Percentiles rank a stretch among this genome's conserved stretches.
phyloP scores from a whole-genome alignment of 495 filamentous ascomycete genomes.

The Mytilinidion resinicola region DNA sequence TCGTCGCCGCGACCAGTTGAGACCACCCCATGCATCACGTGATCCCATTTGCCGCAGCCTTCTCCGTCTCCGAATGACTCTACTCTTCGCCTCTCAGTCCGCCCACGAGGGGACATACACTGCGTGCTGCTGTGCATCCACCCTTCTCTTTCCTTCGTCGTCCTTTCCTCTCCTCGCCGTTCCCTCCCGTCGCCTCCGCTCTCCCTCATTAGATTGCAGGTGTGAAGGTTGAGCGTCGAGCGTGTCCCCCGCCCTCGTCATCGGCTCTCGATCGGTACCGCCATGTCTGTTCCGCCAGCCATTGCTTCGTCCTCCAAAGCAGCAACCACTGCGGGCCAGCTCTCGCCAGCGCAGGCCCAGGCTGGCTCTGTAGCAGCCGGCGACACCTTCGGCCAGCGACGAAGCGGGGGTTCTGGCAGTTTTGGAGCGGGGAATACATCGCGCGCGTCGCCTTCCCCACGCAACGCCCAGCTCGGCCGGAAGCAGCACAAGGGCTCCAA shows the following conservation, averaged over 20 bases:
- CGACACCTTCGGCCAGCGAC: conserved; percentile 46
- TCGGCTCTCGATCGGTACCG: conserved; percentile 2
- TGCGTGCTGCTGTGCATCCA: neutral
- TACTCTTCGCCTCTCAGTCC: conserved; percentile 22
- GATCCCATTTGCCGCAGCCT: neutral
- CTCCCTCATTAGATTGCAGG: neutral
- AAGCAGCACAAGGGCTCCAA: conserved; percentile 65
- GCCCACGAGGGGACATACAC: neutral
- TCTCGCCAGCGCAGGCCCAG: conserved; percentile 34
- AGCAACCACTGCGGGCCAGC: conserved; percentile 31
- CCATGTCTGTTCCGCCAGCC: conserved; percentile 29
- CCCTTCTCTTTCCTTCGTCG: neutral
- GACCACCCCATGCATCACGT: conserved; percentile 7
- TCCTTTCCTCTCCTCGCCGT: neutral
- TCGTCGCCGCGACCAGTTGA: neutral
- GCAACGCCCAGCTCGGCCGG: conserved; percentile 67
- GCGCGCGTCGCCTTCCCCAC: conserved; percentile 42
- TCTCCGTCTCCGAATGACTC: neutral
- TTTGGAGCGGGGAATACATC: conserved; percentile 49
- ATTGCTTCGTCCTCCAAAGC: conserved; percentile 28
- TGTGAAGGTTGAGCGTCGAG: neutral
- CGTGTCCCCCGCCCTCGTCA: conserved; percentile 10
- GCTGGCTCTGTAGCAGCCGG: conserved; percentile 27
- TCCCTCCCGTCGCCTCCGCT: neutral
- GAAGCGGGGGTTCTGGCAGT: conserved; percentile 57